These are phyloP conservation scores for Apiospora kogelbergensis DNA, from an alignment of 2,329 filamentous ascomycete species.

Conservation along the genomic window DNA sequence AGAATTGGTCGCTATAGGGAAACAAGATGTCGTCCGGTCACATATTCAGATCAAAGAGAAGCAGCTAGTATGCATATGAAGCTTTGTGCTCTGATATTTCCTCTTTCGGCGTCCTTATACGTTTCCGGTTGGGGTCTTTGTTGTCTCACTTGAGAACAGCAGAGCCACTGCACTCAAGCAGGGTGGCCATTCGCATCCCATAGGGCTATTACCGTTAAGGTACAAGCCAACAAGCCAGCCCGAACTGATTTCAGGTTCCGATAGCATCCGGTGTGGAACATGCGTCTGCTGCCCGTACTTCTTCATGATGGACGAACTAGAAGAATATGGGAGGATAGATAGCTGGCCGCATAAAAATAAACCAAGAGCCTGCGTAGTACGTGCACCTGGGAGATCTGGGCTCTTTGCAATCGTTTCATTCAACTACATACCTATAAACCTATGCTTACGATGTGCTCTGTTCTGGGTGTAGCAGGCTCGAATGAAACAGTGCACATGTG, in stretches of 20 bases:
- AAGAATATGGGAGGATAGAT: not conserved
- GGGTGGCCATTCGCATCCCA: not conserved
- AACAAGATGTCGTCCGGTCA: not conserved
- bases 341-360: not conserved
- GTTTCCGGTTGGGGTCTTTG: slow-evolving; percentile 6
- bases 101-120: not conserved
- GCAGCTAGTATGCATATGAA: not conserved
- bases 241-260: not conserved
- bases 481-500: not conserved
- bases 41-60: not conserved
- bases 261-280: not conserved
- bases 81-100: not conserved
- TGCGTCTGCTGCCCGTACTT: too few species aligned
- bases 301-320: not conserved
- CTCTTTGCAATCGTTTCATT: not conserved
- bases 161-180: not conserved
- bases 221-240: not conserved
- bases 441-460: not conserved
- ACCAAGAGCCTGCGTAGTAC: not conserved
- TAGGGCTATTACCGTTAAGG: not conserved
- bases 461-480: not conserved
- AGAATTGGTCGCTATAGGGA: not conserved
- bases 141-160: slow-evolving; percentile 4
- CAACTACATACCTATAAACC: not conserved
- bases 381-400: not conserved